Base-by-base conservation (phyloP, 2,329 filamentous ascomycete genomes). In the Cladosporium sp. region DNA sequence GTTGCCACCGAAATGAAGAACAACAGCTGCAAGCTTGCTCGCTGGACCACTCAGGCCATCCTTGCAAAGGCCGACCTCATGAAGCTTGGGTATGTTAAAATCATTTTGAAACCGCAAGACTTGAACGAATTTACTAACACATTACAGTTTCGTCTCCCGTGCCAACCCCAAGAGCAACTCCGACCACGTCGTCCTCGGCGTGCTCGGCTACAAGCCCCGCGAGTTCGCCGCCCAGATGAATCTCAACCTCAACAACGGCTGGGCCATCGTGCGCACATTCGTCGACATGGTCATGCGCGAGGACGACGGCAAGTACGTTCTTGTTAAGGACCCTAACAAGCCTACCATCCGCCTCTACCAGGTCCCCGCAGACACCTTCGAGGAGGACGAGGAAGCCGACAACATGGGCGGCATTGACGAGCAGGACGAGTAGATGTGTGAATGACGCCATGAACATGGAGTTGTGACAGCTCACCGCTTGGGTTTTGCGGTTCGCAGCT, bases 1-100 rank as follows among this genome's bases (percentile, higher is more conserved):
- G 91, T 99, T 28, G 95, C 95, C 23, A 99, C 95, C 14, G 95
- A 99, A 84, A 99, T 99, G 95, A 99, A 99, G 91, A 99, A 99
- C 88, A 99, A 99, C 87, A 93, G 89, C 77, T 96, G 92, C 90
- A 99, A 99, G 85, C 89, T 99, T 69, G 95, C 95, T 66, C 86
- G 95, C 78, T 99, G 95, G 95, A 97, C 95, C 34, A 92, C 94
- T 51, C 95, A 99, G 85, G 92, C 91, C 76, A 97, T 99, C 76
- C 88, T 99, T 66, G 93, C 94, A 78, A 93, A 93, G 82, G 93
- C 95, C n/a, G 95, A 99, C 78, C 85, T 93, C 71, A 97, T 99
- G 93, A 99, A 98, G 85, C 89, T 99, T 79, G 95, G 92, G 91
- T 93, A 84, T 70, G 89, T 84, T 11, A 21, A 16, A 23, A 49